Conservation (phyloP, 1,139 yeast species). For the Pichia sp. region DNA sequence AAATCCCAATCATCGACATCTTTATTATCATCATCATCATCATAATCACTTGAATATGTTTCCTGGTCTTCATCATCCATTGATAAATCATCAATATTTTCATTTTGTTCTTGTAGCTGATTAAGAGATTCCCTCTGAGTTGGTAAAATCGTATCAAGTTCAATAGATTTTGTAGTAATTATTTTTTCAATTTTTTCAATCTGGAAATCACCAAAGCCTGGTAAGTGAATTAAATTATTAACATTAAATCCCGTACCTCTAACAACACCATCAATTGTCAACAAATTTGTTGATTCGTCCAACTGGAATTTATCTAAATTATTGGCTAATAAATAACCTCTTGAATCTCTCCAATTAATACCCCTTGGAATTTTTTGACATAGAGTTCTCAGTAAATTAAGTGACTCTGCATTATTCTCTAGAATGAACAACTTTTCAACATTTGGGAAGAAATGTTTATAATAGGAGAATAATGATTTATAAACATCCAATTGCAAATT, state of each 20-base stretch:
- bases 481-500: conserved; percentile 74
- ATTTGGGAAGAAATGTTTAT: conserved; percentile 84
- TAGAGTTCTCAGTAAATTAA: conserved; percentile 63
- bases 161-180: conserved; percentile 24
- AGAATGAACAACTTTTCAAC: conserved; percentile 72
- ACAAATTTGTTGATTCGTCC: conserved; percentile 31
- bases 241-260: conserved; percentile 82
- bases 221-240: conserved; percentile 74
- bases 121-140: conserved; percentile 61
- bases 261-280: conserved; percentile 73
- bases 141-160: conserved; percentile 37
- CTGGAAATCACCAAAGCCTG: conserved; percentile 87
- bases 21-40: conserved; percentile 26
- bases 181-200: conserved; percentile 62
- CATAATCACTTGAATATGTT: conserved; percentile 37
- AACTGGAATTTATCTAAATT: conserved; percentile 40
- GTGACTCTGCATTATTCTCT: conserved; percentile 60
- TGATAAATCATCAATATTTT: conserved; percentile 53
- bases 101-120: conserved; percentile 46
- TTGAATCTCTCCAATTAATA: conserved; percentile 82
- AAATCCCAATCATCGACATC: conserved; percentile 37
- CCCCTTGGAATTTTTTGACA: conserved; percentile 87
- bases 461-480: conserved; percentile 75
- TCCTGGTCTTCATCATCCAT: conserved; percentile 46
- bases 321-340: conserved; percentile 85